Conservation (phyloP, 768 basidiomycete genomes). For the Boletus vermiculosoides region DNA sequence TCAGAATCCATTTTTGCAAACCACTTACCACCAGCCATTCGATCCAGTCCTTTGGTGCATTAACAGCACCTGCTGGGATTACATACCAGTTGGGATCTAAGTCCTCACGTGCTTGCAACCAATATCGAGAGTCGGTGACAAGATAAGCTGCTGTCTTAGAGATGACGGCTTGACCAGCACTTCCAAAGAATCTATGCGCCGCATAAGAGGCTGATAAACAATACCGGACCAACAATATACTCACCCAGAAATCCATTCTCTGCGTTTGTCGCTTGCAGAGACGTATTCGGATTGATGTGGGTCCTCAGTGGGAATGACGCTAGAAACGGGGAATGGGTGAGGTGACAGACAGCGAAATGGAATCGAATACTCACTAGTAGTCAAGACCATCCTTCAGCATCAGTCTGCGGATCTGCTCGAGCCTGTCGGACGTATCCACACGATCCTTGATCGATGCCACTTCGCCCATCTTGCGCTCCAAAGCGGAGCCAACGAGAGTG, state of each 20-base stretch:
- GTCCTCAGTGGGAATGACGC: slow-evolving; percentile 76
- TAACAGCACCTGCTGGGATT: slow-evolving; percentile 51
- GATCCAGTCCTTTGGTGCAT: slow-evolving; percentile 69
- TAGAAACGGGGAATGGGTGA: slow-evolving; percentile 30
- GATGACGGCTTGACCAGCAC: slow-evolving; percentile 70
- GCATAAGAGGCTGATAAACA: slow-evolving; percentile 15
- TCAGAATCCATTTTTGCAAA: not conserved
- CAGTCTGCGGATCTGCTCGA: slow-evolving; percentile 60
- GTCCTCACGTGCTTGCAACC: slow-evolving; percentile 71
- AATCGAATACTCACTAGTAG: slow-evolving; percentile 60
- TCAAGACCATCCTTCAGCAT: slow-evolving; percentile 70
- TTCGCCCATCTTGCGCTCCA: slow-evolving; percentile 68
- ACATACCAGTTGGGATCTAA: slow-evolving; percentile 74
- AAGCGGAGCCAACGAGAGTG: slow-evolving; percentile 74
- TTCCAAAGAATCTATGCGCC: slow-evolving; percentile 54
- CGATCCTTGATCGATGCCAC: slow-evolving; percentile 50
- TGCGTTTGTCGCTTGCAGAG: slow-evolving; percentile 69
- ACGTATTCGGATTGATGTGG: slow-evolving; percentile 85
- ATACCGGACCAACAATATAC: slow-evolving; percentile 35
- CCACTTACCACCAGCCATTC: slow-evolving; percentile 68
- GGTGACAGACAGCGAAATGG: slow-evolving; percentile 1
- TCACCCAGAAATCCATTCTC: slow-evolving; percentile 76
- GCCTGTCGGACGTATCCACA: slow-evolving; percentile 56
- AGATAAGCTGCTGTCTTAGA: slow-evolving; percentile 68
- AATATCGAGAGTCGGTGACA: slow-evolving; percentile 80